These are phyloP conservation scores for button mushroom (Agaricus bisporus) DNA, from an alignment of 768 basidiomycete species.

Conservation along the genomic window DNA sequence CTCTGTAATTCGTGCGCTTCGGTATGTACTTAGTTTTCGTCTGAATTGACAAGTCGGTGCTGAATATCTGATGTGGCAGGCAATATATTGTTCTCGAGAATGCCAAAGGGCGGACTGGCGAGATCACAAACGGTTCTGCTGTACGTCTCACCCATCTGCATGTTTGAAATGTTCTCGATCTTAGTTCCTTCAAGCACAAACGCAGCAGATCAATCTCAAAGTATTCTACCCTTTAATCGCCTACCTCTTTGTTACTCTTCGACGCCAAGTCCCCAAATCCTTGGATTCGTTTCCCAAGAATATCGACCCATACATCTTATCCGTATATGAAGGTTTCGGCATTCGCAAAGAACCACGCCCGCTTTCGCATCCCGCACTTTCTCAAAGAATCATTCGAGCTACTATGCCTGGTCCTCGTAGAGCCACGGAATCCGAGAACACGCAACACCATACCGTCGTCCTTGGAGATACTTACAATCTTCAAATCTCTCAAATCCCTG, in stretches of 20 bases:
- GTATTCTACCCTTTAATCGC: background rate
- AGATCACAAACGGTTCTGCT: slow-evolving; percentile 10
- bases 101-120: slow-evolving; percentile 14
- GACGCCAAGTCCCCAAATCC: background rate
- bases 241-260: background rate
- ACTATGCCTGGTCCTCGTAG: slow-evolving; percentile 8
- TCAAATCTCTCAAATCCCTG: background rate
- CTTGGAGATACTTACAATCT: background rate
- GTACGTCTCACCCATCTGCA: background rate
- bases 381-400: slow-evolving; percentile 10
- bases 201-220: background rate
- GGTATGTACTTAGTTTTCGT: background rate
- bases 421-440: background rate
- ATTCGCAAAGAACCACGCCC: background rate
- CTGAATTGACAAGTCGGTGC: background rate
- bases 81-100: slow-evolving; percentile 10
- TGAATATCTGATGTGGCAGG: background rate
- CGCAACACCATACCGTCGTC: slow-evolving; percentile 1
- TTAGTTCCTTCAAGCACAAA: background rate
- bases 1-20: slow-evolving; percentile 12
- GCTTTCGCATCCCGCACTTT: slow-evolving; percentile 8
- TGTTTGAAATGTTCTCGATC: background rate
- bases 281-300: background rate
- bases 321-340: background rate
- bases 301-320: background rate